A percentile compares a stretch with the other conserved stretches of the same genome.
These are phyloP conservation scores for Sugiyamaella boreocaroliniensis DNA, from an alignment of 805 yeast species.

Conservation along the genomic window DNA sequence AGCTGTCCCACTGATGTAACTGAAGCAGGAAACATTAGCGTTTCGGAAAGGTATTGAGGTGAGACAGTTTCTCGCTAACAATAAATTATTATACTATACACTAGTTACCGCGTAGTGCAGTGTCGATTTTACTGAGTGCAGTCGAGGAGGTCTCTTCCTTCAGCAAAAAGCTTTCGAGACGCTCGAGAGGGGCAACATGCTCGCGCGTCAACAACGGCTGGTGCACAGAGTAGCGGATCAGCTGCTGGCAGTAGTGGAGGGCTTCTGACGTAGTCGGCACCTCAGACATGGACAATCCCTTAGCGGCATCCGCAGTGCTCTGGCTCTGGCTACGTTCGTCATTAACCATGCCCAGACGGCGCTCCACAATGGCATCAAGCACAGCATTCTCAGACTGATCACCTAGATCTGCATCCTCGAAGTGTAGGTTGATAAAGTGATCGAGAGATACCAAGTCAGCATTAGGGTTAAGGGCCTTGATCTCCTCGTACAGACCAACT, in stretches of 20 bases:
- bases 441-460: conserved; percentile 4
- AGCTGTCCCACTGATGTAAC: no score
- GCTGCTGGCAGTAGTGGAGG: conserved; percentile 1
- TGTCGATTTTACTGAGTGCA: background rate
- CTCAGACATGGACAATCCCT: background rate
- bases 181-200: conserved; percentile 3
- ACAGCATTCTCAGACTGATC: conserved; percentile 5
- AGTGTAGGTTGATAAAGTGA: conserved; percentile 2
- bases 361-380: conserved; percentile 9
- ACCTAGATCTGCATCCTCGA: conserved; percentile 4
- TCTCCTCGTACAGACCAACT: background rate
- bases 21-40: no score
- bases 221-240: conserved; percentile 6
- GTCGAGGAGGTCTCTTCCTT: background rate
- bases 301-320: background rate
- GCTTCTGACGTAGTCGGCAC: conserved; percentile 2
- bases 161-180: conserved; percentile 1
- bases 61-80: background rate
- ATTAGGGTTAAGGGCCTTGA: conserved; percentile 1
- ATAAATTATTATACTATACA: background rate
- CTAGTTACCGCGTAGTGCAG: background rate
- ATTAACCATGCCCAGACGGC: conserved; percentile 3
- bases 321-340: background rate
- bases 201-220: conserved; percentile 4
- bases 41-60: no score